Evolutionary conservation across 2,329 filamentous ascomycete species (phyloP), one percentile per base, ranked within the genome.

Genomic region (Colletotrichum sp.): DNA sequence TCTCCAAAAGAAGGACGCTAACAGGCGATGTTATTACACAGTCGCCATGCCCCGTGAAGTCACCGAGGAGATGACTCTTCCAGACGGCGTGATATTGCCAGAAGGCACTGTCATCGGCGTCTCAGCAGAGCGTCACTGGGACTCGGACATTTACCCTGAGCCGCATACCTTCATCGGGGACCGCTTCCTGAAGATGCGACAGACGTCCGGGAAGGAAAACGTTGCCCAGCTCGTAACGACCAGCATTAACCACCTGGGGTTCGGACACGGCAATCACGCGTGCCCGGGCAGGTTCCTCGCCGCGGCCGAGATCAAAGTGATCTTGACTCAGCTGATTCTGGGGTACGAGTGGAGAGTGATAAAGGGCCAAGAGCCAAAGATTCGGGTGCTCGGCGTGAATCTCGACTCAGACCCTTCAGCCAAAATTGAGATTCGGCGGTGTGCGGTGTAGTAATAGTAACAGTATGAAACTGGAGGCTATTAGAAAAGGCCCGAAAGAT

Each of bases 341-440:
- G 84, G 81, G 28, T 87, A 87, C 77, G 86, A 88, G 63, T 78
- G 78, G 71, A 68, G 32, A 34, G 63, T 30, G 7, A 66, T 66
- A 16, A n/a, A 44, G n/a, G 63, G 63, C 34, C 24, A 28, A 39
- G 36, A 66, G 16, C 63, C 36, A 28, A 66, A 30, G 15, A 49
- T 66, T 26, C 12, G 28, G 36, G 36, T 66, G 8, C 21, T 66
- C 7, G 36, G 63, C 63, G 36, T 66, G 10, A 66, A 66, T 15
- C 63, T 66, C 16, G 36, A 66, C 44, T 52, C n/a, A 52, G n/a
- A 52, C n/a, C 44, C n/a, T 52, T 52, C 44, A 7, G 44, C 44
- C n/a, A 52, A 52, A 52, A 52, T 52, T 13, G 44, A 52, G 10
- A 52, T 52, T 52, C n/a, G n/a, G 44, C 44, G n/a, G 44, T 52